Evolutionary conservation across 306 rosid genomes (phyloP).

Genomic region (Quillaja saponaria): DNA sequence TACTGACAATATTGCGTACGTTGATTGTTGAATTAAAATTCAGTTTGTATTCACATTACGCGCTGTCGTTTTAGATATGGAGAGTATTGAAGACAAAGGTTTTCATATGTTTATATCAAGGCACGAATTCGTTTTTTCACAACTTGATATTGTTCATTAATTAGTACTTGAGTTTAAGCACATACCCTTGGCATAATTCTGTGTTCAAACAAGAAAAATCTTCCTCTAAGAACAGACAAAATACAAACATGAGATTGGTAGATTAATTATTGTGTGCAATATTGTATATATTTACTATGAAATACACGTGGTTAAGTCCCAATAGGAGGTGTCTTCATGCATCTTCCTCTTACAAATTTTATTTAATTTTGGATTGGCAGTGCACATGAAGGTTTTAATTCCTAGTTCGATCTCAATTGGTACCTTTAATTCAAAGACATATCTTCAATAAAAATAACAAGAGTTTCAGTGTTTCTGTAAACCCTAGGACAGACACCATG

Average conservation of each 20-base stretch:
- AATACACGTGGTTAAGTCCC: constrained; percentile 43
- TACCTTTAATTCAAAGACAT: constrained; percentile 43
- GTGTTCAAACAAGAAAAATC: no score
- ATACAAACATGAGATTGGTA: no score
- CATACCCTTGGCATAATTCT: no score
- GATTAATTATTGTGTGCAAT: background rate
- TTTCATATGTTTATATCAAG: no score
- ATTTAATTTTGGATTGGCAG: background rate
- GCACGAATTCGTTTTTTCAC: no score
- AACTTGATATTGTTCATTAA: no score
- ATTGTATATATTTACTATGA: constrained; percentile 24
- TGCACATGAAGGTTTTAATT: constrained; percentile 61
- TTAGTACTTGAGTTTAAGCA: no score
- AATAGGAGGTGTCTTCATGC: constrained; percentile 36
- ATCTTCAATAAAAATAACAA: constrained; percentile 22
- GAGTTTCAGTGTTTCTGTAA: constrained; percentile 33
- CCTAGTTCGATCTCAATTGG: constrained; percentile 23
- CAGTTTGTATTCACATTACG: constrained; percentile 15
- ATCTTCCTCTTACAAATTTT: constrained; percentile 15
- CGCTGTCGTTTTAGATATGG: constrained; percentile 8
- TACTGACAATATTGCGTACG: constrained; percentile 18
- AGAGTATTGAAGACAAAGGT: background rate
- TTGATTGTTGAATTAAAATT: constrained; percentile 22
- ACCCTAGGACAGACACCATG: constrained; percentile 42
- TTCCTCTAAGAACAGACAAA: no score